Base-by-base conservation (phyloP, 176 grass and related monocot genomes). In the Lolium multiflorum region DNA sequence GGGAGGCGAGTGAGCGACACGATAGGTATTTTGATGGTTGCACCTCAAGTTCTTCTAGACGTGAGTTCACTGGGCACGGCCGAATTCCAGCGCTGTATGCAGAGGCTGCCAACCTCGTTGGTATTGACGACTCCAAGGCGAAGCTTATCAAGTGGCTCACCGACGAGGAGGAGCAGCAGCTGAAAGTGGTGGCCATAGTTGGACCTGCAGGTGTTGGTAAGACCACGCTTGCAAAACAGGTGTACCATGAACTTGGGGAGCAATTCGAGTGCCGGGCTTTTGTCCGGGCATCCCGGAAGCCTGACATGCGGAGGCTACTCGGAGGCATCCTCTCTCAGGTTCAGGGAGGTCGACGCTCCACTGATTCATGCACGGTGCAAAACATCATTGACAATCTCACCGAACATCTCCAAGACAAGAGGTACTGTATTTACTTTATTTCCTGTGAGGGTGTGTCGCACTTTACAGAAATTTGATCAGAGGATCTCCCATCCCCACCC, bases 131-230 rank as follows among this genome's bases (percentile, higher is more conserved):
- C n/a, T 15, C 14, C 14, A 67, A 67, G 64, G 10, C 0, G 12
- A 56, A 83, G 6, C 39, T 83, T 18, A 31, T 10, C 5, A 22
- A 47, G 37, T 13, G 15, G 54, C 82, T 75, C 44, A 75, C 39
- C 11, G 0, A 48, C 4, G 9, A 64, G 10, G 57, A 4, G 9
- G 54, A 83, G 3, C 24, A 76, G 12, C 43, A 84, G 57, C 58
- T 84, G 18, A 76, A 84, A 38, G 71, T 84, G 24, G 43, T 84
- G 6, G 31, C 58, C 18, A 60, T 84, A 22, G 44, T 64, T 6
- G 82, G 82, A 22, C 43, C 44, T 10, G 71, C 52, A 64, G 82
- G 82, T 0, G 39, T 64, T 21, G 82, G 82, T 4, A 84, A 84
- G 41, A 84, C 71, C 24, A 76, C 82, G 7, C 70, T 84, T 52